Evolutionary conservation across 2,329 filamentous ascomycete genomes (phyloP).

Genomic region (Botrytis paeoniae): DNA sequence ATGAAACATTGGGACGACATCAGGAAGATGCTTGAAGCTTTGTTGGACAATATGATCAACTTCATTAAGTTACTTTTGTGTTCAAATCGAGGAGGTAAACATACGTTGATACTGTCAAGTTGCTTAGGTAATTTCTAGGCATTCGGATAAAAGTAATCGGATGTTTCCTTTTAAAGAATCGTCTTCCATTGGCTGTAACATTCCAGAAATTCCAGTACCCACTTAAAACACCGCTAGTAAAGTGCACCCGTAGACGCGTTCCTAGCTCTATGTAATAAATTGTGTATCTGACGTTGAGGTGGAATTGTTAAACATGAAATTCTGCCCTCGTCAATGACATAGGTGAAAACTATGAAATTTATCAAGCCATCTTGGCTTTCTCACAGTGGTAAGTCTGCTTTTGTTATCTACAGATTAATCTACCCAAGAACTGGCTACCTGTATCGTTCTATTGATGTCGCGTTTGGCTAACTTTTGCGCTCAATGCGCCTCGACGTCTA

Average conservation of each 20-base stretch:
- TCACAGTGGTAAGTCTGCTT: conserved; percentile 70
- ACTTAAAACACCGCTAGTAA: not conserved
- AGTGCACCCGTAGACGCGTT: conserved; percentile 17
- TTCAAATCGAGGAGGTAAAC: conserved; percentile 41
- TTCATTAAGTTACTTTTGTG: conserved; percentile 58
- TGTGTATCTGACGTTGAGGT: conserved; percentile 18
- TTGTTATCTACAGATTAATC: not conserved
- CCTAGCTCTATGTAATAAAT: conserved; percentile 18
- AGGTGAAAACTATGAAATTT: conserved; percentile 63
- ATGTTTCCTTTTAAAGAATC: not conserved
- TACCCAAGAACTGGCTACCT: not conserved
- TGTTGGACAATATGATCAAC: conserved; percentile 50
- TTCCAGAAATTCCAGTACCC: not conserved
- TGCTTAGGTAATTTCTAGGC: not conserved
- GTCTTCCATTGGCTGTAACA: not conserved
- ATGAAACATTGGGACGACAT: conserved; percentile 37
- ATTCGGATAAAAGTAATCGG: not conserved
- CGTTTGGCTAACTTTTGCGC: conserved; percentile 32
- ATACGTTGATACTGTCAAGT: not conserved
- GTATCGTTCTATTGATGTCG: conserved; percentile 8
- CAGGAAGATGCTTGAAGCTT: conserved; percentile 49
- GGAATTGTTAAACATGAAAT: conserved; percentile 33
- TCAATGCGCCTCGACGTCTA: conserved; percentile 40
- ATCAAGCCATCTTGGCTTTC: conserved; percentile 95
- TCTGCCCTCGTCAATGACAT: conserved; percentile 23